Evolutionary conservation across 345 rosid genomes (phyloP).

Genomic region (Erucastrum elatum): DNA sequence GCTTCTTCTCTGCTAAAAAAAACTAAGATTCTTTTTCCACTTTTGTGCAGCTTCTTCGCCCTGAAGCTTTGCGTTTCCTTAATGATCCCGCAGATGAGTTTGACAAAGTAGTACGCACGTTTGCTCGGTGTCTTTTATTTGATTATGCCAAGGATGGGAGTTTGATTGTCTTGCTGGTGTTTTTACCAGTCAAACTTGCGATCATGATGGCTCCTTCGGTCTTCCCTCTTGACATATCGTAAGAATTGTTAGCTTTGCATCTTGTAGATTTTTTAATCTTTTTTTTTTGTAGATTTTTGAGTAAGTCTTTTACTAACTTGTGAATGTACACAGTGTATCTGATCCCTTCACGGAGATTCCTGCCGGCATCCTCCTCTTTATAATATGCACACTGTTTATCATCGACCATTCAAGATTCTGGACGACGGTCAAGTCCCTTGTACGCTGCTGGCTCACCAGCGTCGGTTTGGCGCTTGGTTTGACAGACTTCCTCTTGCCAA

Average conservation of each 20-base stretch:
- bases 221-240: conserved; percentile 96
- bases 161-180: conserved; percentile 95
- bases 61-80: conserved; percentile 85
- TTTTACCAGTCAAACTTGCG: conserved; percentile 95
- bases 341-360: conserved; percentile 99
- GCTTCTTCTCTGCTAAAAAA: neutral
- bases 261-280: neutral
- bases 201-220: conserved; percentile 83
- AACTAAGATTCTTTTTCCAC: no score
- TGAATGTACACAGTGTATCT: conserved; percentile 65
- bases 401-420: conserved; percentile 88
- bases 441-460: conserved; percentile 85
- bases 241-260: conserved; percentile 33
- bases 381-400: conserved; percentile 94
- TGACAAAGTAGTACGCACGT: conserved; percentile 97
- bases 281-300: neutral
- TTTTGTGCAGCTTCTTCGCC: conserved; percentile 70
- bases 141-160: conserved; percentile 95
- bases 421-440: conserved; percentile 82
- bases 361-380: conserved; percentile 96
- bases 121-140: conserved; percentile 91
- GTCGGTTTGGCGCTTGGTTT: conserved; percentile 96
- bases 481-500: conserved; percentile 80
- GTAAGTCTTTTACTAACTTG: neutral
- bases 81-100: conserved; percentile 86